phyloP scores from a whole-genome alignment of 192 early-diverging fungal genomes.

The Coemansia sp. region DNA sequence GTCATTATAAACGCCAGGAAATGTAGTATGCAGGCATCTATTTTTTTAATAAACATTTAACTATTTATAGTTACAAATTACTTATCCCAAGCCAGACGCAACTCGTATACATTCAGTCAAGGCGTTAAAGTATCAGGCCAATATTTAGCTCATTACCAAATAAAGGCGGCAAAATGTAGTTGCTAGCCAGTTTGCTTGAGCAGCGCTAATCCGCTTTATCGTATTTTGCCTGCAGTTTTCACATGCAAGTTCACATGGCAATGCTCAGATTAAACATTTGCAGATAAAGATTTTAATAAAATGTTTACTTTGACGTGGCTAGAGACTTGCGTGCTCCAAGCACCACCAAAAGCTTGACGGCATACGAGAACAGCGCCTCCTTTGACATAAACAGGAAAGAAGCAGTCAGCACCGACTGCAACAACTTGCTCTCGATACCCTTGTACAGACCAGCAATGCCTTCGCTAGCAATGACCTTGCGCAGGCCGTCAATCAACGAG shows the following conservation, averaged over 20 bases:
- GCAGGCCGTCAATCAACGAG: slow-evolving; percentile 82
- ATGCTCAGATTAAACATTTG: neutral
- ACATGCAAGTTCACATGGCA: slow-evolving; percentile 3
- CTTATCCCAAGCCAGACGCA: slow-evolving; percentile 40
- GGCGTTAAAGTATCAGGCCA: slow-evolving; percentile 85
- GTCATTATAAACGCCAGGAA: too few species aligned
- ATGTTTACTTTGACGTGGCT: slow-evolving; percentile 26
- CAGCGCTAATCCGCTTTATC: slow-evolving; percentile 18
- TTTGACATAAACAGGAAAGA: slow-evolving; percentile 97
- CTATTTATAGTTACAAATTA: too few species aligned
- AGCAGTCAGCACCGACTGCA: slow-evolving; percentile 92
- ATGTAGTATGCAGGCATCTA: too few species aligned
- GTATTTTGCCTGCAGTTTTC: slow-evolving; percentile 3
- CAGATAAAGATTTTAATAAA: neutral
- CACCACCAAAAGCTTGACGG: slow-evolving; percentile 54
- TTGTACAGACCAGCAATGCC: slow-evolving; percentile 85
- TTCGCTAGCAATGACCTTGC: slow-evolving; percentile 87
- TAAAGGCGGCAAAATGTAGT: slow-evolving; percentile 71
- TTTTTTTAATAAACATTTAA: too few species aligned
- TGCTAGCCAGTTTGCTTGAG: slow-evolving; percentile 72
- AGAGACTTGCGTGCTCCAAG: slow-evolving; percentile 46
- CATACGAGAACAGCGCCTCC: slow-evolving; percentile 72
- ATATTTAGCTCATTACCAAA: slow-evolving; percentile 73
- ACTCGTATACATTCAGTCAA: slow-evolving; percentile 87
- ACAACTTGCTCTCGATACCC: slow-evolving; percentile 91